Evolutionary conservation across 225 moss, liverwort and hornwort species (phyloP), one percentile per base, ranked within the genome.

Genomic region (Pleurozium schreberi): DNA sequence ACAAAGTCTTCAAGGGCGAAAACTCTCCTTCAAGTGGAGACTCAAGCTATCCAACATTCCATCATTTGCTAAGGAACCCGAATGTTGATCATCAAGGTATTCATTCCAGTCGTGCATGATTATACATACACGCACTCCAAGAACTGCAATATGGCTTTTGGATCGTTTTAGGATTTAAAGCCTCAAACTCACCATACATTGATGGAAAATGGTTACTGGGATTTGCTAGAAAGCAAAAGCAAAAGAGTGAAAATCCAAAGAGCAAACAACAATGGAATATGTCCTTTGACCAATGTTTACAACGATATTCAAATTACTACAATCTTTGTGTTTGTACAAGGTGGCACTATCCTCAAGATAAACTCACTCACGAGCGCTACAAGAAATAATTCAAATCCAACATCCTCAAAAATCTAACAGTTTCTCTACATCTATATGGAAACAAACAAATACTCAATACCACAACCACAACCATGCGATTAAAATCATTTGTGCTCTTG

Each of bases 301-400:
- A 43, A 43, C 17, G 17, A 45, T 73, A 28, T 43, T 73, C 9
- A 71, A 10, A 71, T 15, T 15, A 43, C n/a, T 9, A 6, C 9
- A 71, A 70, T 70, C 5, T 27, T 6, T 14, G 9, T 70, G 5
- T 40, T 43, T 2, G 28, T 6, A 28, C n/a, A n/a, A n/a, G 1
- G 1, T 45, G 1, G 45, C 3, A 28, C 0, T 10, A 2, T 71
- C 17, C 5, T 16, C 15, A 16, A 27, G 5, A 43, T 43, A 43
- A 27, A 43, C 16, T 43, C 27, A 43, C 2, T 43, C 3, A 8
- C 9, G 0, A 25, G 0, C n/a, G n/a, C n/a, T 42, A 25, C 3
- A 45, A 73, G 45, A 73, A 43, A 10, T 10, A 27, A 73, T 28
- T 1, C 26, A 17, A 1, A 3, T 73, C 28, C 10, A 1, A 47